Evolutionary conservation across 495 filamentous ascomycete genomes (phyloP).

Genomic region (Neurospora sp.): DNA sequence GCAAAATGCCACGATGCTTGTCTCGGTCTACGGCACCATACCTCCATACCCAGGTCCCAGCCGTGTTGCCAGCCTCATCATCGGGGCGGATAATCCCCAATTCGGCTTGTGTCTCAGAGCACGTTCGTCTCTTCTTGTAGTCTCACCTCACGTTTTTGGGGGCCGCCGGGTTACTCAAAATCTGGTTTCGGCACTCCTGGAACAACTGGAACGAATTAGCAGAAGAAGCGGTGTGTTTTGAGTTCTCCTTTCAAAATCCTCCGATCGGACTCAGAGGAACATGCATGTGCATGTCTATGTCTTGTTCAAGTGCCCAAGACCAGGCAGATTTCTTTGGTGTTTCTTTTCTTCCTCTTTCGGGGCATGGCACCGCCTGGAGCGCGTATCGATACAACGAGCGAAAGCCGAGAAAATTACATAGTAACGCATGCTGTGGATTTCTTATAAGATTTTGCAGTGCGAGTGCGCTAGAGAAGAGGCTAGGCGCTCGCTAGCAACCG

Average conservation of each 20-base stretch:
- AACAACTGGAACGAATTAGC: neutral
- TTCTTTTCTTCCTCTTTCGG: neutral
- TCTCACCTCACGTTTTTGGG: neutral
- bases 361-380: neutral
- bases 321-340: neutral
- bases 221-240: neutral
- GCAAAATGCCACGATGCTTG: neutral
- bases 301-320: neutral
- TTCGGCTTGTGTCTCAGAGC: neutral
- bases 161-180: neutral
- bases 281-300: neutral
- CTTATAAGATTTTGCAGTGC: neutral
- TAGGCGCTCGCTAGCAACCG: neutral
- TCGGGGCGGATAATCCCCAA: neutral
- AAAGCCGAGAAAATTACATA: neutral
- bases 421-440: too few relatives aligned
- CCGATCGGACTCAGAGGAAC: neutral
- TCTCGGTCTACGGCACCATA: neutral
- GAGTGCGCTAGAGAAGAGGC: neutral
- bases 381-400: neutral
- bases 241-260: neutral
- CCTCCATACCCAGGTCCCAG: neutral
- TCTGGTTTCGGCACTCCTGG: neutral
- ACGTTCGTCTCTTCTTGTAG: neutral
- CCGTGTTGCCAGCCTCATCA: neutral